Evolutionary conservation across 2,329 filamentous ascomycete genomes (phyloP).

Genomic region (Aspergillus pseudoglaucus): DNA sequence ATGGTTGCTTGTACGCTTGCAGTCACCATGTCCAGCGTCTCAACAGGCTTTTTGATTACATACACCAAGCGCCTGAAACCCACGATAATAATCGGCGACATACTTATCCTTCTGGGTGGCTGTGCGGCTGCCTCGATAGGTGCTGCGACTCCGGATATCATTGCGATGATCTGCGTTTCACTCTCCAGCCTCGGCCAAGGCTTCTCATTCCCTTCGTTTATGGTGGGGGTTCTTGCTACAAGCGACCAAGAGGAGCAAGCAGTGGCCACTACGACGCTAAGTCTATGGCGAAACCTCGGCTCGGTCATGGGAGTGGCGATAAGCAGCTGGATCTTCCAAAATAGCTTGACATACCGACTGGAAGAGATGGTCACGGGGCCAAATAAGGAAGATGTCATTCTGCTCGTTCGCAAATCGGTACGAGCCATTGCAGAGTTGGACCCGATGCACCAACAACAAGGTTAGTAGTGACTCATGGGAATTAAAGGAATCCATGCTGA

Average conservation of each 20-base stretch:
- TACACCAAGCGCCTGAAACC: conserved; percentile 55
- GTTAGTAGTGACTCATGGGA: conserved; percentile 21
- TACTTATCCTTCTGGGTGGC: conserved; percentile 47
- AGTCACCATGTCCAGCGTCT: conserved; percentile 49
- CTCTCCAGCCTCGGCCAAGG: conserved; percentile 55
- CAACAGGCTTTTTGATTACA: conserved; percentile 58
- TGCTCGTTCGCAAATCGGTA: conserved; percentile 46
- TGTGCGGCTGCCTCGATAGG: conserved; percentile 46
- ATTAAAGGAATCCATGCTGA: background rate
- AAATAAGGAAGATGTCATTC: conserved; percentile 49
- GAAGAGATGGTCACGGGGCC: conserved; percentile 52
- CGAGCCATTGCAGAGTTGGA: conserved; percentile 42
- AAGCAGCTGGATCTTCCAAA: conserved; percentile 68
- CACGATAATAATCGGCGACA: conserved; percentile 48
- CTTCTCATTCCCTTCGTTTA: conserved; percentile 58
- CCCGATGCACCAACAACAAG: conserved; percentile 41
- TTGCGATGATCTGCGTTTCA: conserved; percentile 53
- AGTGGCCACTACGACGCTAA: conserved; percentile 63
- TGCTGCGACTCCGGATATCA: conserved; percentile 45
- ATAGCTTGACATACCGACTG: conserved; percentile 58
- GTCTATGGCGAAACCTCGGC: conserved; percentile 65
- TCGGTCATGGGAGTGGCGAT: conserved; percentile 66
- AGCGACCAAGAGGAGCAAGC: conserved; percentile 58
- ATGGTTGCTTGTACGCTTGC: conserved; percentile 59
- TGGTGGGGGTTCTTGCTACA: conserved; percentile 57